Evolutionary conservation across 1,284 basidiomycete genomes (phyloP).

Genomic region (Phellinidium pouzarii): DNA sequence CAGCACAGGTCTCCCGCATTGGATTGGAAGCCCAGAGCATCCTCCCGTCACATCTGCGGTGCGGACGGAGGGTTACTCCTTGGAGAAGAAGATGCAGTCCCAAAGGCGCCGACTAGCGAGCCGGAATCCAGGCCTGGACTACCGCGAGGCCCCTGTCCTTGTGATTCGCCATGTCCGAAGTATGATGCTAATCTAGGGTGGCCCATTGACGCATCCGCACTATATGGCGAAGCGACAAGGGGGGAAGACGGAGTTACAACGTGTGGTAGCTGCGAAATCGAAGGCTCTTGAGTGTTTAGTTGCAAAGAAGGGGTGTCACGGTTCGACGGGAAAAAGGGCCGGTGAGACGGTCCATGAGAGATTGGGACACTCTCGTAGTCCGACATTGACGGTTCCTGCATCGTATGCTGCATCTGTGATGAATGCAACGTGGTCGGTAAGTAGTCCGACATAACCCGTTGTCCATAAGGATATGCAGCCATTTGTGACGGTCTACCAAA

Average conservation of each 20-base stretch:
- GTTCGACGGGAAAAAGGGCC: slow-evolving; percentile 13
- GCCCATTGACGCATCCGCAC: slow-evolving; percentile 8
- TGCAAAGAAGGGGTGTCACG: slow-evolving; percentile 11
- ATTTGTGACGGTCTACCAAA: slow-evolving; percentile 13
- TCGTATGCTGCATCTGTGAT: slow-evolving; percentile 10
- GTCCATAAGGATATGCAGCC: slow-evolving; percentile 10
- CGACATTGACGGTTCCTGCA: slow-evolving; percentile 10
- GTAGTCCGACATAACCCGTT: slow-evolving; percentile 9
- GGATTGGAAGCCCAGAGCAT: background rate
- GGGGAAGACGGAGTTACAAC: slow-evolving; percentile 15
- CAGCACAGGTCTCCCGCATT: background rate
- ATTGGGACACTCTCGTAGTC: slow-evolving; percentile 17
- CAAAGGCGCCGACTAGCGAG: slow-evolving; percentile 10
- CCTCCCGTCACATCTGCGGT: slow-evolving; percentile 6
- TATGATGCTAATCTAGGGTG: slow-evolving; percentile 5
- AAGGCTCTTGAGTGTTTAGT: background rate
- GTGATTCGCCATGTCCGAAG: slow-evolving; percentile 8
- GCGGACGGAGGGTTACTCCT: background rate
- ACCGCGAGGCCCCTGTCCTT: slow-evolving; percentile 2
- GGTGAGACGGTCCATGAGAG: slow-evolving; percentile 14
- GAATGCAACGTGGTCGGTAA: slow-evolving; percentile 4
- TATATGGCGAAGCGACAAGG: slow-evolving; percentile 14
- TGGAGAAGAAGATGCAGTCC: slow-evolving; percentile 7
- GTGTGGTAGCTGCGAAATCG: slow-evolving; percentile 9
- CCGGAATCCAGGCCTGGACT: slow-evolving; percentile 4